Evolutionary conservation across 2,329 filamentous ascomycete species (phyloP).

Genomic region (Bimuria novae-zelandiae): DNA sequence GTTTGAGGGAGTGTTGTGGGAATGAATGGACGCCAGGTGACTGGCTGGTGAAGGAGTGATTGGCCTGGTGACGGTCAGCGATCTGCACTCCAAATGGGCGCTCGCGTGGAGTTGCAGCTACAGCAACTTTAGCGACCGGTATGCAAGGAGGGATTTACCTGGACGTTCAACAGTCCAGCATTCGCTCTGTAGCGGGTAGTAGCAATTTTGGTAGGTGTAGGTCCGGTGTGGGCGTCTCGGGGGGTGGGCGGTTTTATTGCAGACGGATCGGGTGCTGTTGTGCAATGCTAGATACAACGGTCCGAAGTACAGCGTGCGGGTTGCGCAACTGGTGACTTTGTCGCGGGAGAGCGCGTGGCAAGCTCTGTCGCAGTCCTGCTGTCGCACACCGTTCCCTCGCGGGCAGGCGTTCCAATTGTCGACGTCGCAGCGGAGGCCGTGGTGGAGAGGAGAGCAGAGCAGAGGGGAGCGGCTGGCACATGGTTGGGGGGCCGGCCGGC

Average conservation of each 20-base stretch:
- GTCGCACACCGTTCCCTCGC: constrained; percentile 8
- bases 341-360: constrained; percentile 1
- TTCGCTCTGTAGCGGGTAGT: constrained; percentile 25
- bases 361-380: constrained; percentile 12
- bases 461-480: constrained; percentile 1
- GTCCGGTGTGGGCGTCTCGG: constrained; percentile 11
- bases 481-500: background rate
- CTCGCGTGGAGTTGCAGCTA: constrained; percentile 22
- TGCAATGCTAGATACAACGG: constrained; percentile 25
- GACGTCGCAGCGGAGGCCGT: constrained; percentile 40
- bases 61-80: constrained; percentile 25
- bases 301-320: constrained; percentile 19
- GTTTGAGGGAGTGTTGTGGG: constrained; percentile 33
- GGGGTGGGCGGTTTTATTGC: constrained; percentile 18
- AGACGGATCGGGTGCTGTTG: constrained; percentile 8
- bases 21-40: constrained; percentile 48
- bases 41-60: constrained; percentile 39
- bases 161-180: constrained; percentile 39
- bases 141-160: constrained; percentile 38
- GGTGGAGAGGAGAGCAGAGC: constrained; percentile 14
- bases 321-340: background rate
- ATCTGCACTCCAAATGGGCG: constrained; percentile 33
- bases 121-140: background rate
- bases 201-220: background rate
- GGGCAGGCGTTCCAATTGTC: constrained; percentile 27